These are phyloP conservation scores for Aspergillus heteromorphus DNA, from an alignment of 495 filamentous ascomycete genomes.

Conservation along the genomic window DNA sequence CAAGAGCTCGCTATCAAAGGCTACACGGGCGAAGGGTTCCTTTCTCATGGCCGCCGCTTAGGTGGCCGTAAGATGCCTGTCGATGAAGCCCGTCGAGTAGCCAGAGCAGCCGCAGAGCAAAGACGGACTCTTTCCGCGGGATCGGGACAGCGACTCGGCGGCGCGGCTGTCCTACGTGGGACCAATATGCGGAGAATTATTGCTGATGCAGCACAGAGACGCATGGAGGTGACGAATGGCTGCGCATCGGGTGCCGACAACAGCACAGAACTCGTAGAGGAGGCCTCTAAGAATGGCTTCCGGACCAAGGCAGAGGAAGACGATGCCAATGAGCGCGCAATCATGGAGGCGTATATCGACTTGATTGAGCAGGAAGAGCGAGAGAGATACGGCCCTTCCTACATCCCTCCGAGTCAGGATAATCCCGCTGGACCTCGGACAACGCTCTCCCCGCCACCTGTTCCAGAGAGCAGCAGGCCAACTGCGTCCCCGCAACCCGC, in stretches of 20 bases:
- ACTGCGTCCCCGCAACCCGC: constrained; percentile 3
- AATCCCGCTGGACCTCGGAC: constrained; percentile 53
- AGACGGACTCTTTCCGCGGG: constrained; percentile 53
- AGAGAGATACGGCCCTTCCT: constrained; percentile 59
- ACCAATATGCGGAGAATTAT: constrained; percentile 72
- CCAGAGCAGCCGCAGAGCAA: constrained; percentile 71
- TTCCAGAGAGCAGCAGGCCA: constrained; percentile 19
- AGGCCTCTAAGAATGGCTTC: constrained; percentile 69
- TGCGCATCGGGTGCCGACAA: constrained; percentile 68
- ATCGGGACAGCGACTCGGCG: constrained; percentile 72
- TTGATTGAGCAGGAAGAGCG: constrained; percentile 81
- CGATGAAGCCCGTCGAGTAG: constrained; percentile 71
- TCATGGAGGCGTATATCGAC: constrained; percentile 81
- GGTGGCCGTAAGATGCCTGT: constrained; percentile 62
- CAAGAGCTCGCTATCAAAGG: constrained; percentile 69
- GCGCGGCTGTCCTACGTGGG: constrained; percentile 53
- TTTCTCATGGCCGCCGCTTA: constrained; percentile 66
- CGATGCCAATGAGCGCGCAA: constrained; percentile 85
- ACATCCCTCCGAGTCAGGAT: constrained; percentile 57
- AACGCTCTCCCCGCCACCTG: constrained; percentile 18
- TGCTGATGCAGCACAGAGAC: constrained; percentile 63
- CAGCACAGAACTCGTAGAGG: constrained; percentile 55
- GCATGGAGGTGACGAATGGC: constrained; percentile 61
- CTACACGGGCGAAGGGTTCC: constrained; percentile 88
- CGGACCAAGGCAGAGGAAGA: constrained; percentile 82